Conservation (phyloP, 2,329 filamentous ascomycete genomes). For the Lithohypha guttulata region DNA sequence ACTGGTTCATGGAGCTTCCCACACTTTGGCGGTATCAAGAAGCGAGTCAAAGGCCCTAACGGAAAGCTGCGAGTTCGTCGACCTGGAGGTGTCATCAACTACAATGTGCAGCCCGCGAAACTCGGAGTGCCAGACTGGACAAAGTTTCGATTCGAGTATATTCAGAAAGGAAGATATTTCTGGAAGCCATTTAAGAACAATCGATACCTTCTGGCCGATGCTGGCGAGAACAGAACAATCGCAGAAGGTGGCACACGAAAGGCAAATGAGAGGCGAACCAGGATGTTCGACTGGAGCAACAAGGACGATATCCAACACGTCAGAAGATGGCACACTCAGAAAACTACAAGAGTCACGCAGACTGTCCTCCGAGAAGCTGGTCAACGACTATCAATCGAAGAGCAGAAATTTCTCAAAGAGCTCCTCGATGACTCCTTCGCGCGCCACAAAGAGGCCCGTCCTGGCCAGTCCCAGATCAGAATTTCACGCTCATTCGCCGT, state of each 20-base stretch:
- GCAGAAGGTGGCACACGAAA: not conserved
- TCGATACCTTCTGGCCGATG: not conserved
- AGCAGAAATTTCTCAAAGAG: not conserved
- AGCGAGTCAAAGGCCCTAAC: not conserved
- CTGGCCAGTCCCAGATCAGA: not conserved
- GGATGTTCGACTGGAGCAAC: constrained; percentile 5
- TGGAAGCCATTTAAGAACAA: not conserved
- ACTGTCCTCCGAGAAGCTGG: constrained; percentile 1
- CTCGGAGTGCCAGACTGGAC: constrained; percentile 2
- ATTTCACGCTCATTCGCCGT: not conserved
- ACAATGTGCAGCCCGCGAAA: not conserved
- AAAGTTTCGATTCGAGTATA: constrained; percentile 1
- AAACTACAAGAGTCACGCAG: not conserved
- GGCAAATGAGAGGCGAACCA: not conserved
- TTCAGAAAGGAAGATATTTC: not conserved
- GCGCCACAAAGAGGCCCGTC: not conserved
- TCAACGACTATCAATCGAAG: not conserved
- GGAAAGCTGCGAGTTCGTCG: not conserved
- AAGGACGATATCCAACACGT: constrained; percentile 9
- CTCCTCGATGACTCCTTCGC: not conserved
- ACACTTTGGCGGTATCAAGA: not conserved
- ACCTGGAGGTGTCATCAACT: constrained; percentile 1
- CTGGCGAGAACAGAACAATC: not conserved
- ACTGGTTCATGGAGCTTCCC: constrained; percentile 1
- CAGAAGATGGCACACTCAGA: constrained; percentile 13